These are phyloP conservation scores for Teunomyces kruisii DNA, from an alignment of 805 yeast genomes.

Conservation along the genomic window DNA sequence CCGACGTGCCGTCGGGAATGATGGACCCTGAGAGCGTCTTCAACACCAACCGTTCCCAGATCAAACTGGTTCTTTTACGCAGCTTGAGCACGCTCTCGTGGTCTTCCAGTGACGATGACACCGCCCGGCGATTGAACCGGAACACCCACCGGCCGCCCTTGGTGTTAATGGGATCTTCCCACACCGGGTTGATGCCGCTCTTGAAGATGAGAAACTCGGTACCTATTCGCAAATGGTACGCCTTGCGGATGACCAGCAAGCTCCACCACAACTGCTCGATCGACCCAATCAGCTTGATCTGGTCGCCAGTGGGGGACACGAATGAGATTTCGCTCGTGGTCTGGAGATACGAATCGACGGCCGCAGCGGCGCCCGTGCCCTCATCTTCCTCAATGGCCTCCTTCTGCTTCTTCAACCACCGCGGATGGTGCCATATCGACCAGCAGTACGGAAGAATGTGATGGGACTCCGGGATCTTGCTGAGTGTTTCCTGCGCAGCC, in stretches of 20 bases:
- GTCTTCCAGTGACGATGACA: slow-evolving; percentile 6
- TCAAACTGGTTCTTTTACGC: slow-evolving; percentile 37
- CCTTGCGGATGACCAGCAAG: slow-evolving; percentile 37
- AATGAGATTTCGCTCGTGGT: slow-evolving; percentile 42
- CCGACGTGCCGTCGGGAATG: slow-evolving; percentile 35
- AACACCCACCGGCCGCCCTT: slow-evolving; percentile 66
- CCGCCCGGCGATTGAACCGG: slow-evolving; percentile 43
- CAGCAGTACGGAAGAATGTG: slow-evolving; percentile 48
- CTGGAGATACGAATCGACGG: slow-evolving; percentile 46
- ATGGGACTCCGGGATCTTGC: slow-evolving; percentile 25
- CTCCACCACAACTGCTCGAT: slow-evolving; percentile 56
- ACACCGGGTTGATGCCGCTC: slow-evolving; percentile 59
- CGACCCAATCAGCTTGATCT: slow-evolving; percentile 38
- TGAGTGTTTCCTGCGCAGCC: slow-evolving; percentile 31
- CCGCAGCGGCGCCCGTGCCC: slow-evolving; percentile 18
- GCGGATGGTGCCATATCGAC: slow-evolving; percentile 50
- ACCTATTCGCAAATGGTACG: slow-evolving; percentile 42
- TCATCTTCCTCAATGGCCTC: slow-evolving; percentile 14
- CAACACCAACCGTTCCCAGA: slow-evolving; percentile 58
- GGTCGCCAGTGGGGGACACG: slow-evolving; percentile 11
- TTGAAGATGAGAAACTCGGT: slow-evolving; percentile 59
- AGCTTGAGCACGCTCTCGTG: slow-evolving; percentile 21
- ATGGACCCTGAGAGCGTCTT: slow-evolving; percentile 52
- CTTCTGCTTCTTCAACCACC: slow-evolving; percentile 24
- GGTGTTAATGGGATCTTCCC: slow-evolving; percentile 65